These are phyloP conservation scores for Triglochin maritima DNA, from an alignment of 106 monocot genomes.

Conservation along the genomic window DNA sequence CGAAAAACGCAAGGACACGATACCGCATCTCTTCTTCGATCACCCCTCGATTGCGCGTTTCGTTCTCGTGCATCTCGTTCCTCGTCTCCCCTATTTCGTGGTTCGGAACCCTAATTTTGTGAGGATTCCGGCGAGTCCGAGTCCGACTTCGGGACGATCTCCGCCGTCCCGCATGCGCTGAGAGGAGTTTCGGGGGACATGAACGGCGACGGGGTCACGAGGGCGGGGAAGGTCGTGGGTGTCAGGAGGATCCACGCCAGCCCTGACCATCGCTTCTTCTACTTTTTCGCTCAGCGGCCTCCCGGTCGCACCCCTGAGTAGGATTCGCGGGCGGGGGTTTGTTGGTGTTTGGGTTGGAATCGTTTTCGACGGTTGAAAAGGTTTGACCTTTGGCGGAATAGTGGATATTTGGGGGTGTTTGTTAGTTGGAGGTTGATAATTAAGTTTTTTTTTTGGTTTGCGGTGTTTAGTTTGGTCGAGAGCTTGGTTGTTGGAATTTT, in stretches of 20 bases:
- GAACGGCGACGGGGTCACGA: not conserved
- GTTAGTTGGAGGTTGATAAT: too few species aligned
- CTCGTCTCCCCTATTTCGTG: not conserved
- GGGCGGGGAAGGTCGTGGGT: not conserved
- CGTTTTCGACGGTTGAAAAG: too few species aligned
- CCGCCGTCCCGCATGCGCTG: not conserved
- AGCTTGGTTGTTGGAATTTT: not conserved
- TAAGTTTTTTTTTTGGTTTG: too few species aligned
- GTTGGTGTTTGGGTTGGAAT: not conserved
- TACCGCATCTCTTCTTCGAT: not conserved
- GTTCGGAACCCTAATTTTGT: not conserved
- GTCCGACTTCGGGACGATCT: not conserved
- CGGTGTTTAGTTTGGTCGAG: too few species aligned
- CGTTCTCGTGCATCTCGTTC: not conserved
- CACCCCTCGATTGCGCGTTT: too few species aligned
- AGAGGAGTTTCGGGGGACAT: not conserved
- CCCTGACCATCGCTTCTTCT: not conserved
- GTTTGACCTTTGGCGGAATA: too few species aligned
- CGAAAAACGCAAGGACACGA: not conserved
- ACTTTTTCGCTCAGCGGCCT: constrained; percentile 1
- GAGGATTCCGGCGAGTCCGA: too few species aligned
- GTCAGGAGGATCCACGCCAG: not conserved
- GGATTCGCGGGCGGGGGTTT: not conserved
- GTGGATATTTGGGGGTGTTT: too few species aligned
- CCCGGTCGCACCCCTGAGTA: not conserved